Base-by-base conservation (phyloP, 768 basidiomycete genomes). In the Chlorophyllum brunneum region DNA sequence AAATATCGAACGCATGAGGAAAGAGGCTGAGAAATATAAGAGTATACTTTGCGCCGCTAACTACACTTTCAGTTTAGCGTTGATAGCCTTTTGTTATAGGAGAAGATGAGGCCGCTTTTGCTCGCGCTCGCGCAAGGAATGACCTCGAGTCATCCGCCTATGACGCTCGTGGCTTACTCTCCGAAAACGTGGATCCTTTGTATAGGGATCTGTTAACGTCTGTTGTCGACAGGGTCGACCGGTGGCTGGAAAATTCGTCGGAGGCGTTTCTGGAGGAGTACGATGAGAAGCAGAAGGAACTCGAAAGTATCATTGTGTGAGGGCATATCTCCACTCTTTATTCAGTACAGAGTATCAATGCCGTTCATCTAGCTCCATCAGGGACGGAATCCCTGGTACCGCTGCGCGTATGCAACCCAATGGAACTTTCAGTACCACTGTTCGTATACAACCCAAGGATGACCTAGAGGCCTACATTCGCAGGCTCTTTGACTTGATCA, bases 1-100 rank as follows among this genome's bases (percentile, higher is more conserved):
- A 70, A 94, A 98, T 67, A 98, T 98, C 56, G 95, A 98, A 70
- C 89, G 93, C 67, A 98, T 98, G 95, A 92, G 97, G 37, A 66
- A 70, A 55, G 95, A 97, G 67, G 95, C 95, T 48, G 94, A 95
- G 82, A 84, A 85, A 67, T 95, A 93, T 79, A 92, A 87, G 73
- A 62, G 80, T 63, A n/a, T 20, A 55, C 48, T 37, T 43, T 56
- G 20, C 36, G 24, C 44, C 15, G 9, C 11, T 27, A 0, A n/a
- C n/a, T 49, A 36, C 44, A n/a, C 38, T 45, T 54, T n/a, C n/a
- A n/a, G n/a, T n/a, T n/a, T n/a, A n/a, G n/a, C n/a, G n/a, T n/a
- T n/a, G n/a, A n/a, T n/a, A n/a, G n/a, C n/a, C n/a, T n/a, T n/a
- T n/a, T n/a, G n/a, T n/a, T 55, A 22, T 54, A 85, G 86, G 83